Conservation (phyloP, 164 flowering plant genomes). For the Kalanchoe fedtschenkoi region DNA sequence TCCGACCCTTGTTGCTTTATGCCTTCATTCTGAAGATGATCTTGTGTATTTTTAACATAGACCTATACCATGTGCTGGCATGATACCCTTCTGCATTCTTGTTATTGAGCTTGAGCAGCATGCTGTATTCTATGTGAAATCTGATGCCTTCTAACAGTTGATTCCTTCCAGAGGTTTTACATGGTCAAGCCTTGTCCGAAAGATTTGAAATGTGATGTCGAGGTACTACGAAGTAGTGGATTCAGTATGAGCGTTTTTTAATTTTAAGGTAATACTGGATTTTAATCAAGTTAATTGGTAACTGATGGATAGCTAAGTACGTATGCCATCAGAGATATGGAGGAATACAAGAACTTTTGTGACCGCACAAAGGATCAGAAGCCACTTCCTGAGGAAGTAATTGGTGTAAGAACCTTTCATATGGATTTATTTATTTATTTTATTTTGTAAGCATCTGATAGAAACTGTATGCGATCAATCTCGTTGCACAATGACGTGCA, state of each 20-base stretch:
- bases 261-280: too few relatives aligned
- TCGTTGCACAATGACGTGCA: neutral
- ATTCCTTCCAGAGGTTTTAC: constrained; percentile 74
- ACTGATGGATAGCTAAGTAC: constrained; percentile 48
- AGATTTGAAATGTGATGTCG: constrained; percentile 95
- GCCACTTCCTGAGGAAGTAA: constrained; percentile 90
- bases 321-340: constrained; percentile 82
- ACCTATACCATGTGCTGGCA: neutral
- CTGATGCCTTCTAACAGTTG: constrained; percentile 6
- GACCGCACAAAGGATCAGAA: constrained; percentile 86
- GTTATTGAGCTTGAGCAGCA: neutral
- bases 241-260: too few relatives aligned
- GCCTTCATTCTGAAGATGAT: neutral
- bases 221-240: constrained; percentile 65
- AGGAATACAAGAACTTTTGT: constrained; percentile 94
- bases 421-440: neutral
- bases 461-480: too few relatives aligned
- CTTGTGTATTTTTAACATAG: neutral
- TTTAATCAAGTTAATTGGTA: neutral
- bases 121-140: neutral
- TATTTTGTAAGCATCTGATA: neutral
- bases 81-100: neutral
- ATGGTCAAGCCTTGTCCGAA: constrained; percentile 98
- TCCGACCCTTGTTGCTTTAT: neutral
- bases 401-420: constrained; percentile 42